Base-by-base conservation (phyloP, 306 rosid species). In the Fragaria iinumae region DNA sequence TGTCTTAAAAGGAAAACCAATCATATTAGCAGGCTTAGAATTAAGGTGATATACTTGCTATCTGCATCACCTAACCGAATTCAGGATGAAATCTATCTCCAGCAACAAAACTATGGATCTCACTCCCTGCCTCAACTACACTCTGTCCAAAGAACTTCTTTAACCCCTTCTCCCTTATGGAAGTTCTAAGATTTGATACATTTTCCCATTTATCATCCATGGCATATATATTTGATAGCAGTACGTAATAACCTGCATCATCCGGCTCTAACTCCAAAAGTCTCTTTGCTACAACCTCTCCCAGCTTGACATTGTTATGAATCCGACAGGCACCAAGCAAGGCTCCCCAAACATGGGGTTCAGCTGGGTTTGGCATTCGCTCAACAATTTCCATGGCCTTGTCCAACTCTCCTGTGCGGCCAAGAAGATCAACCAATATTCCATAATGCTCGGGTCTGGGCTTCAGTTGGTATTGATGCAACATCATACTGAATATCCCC, bases 351-450 rank as follows among this genome's bases (percentile, higher is more conserved):
- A 90, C 91, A 76, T 87, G 84, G 10, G 93, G 87, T 47, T 89
- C 91, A 66, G 82, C 81, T 67, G 83, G 77, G 27, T 80, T 68
- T 6, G 90, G 85, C 96, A 93, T 90, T 59, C 52, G 69, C 49
- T 75, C 80, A 72, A 91, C 84, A 60, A 90, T 45, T 36, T 90
- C 82, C 81, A 91, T 78, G 52, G 96, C 92, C 81, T 29, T 83
- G 55, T 91, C 89, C 76, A 93, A 82, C 77, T 88, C 93, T 73
- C 97, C 98, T 29, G 64, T 71, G 44, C 93, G 91, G 71, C 97
- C 98, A 32, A 93, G 95, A 88, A 93, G 98, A 82, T 93, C 97
- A 72, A 93, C 92, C 73, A 91, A 76, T 76, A 93, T 86, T 38
- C 89, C 89, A 21, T 87, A 91, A 81, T 88, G 97, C 79, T 91